phyloP scores from a whole-genome alignment of 2,329 filamentous ascomycete genomes.

The Stemphylium vesicarium region DNA sequence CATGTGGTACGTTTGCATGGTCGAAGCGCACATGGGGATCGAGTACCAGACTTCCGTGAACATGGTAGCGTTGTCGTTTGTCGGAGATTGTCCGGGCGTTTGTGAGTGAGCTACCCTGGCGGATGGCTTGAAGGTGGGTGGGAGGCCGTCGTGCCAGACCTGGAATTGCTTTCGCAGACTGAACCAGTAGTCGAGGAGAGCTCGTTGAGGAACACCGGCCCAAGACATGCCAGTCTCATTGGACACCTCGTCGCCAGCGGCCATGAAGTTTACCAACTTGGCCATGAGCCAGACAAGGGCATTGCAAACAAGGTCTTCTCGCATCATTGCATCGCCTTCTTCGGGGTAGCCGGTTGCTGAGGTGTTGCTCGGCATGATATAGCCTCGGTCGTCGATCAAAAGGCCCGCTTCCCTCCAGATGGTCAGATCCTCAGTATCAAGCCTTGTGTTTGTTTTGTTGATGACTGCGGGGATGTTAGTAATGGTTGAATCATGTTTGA shows the following conservation, averaged over 20 bases:
- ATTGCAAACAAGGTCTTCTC: conserved; percentile 69
- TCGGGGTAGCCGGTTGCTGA: conserved; percentile 50
- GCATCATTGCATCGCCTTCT: conserved; percentile 58
- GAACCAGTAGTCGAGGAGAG: conserved; percentile 60
- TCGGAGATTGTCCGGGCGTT: conserved; percentile 28
- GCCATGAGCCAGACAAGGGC: conserved; percentile 70
- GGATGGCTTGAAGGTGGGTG: conserved; percentile 65
- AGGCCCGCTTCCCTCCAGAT: conserved; percentile 71
- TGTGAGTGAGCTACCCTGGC: conserved; percentile 54
- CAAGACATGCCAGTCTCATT: conserved; percentile 46
- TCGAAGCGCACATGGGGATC: conserved; percentile 67
- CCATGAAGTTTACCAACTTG: conserved; percentile 71
- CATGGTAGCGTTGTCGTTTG: conserved; percentile 45
- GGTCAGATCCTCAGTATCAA: conserved; percentile 66
- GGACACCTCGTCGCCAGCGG: conserved; percentile 60
- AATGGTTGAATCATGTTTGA: neutral
- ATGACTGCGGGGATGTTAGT: conserved; percentile 53
- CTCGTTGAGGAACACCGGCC: conserved; percentile 58
- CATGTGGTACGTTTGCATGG: conserved; percentile 71
- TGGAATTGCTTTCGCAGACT: conserved; percentile 63
- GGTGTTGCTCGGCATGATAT: conserved; percentile 55
- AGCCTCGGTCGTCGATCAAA: conserved; percentile 61
- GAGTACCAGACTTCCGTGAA: conserved; percentile 68
- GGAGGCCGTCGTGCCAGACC: conserved; percentile 65
- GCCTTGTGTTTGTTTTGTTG: conserved; percentile 65